Evolutionary conservation across 371 early-diverging fungal species (phyloP), one percentile per base, ranked within the genome.

Genomic region (Mucor indicus): DNA sequence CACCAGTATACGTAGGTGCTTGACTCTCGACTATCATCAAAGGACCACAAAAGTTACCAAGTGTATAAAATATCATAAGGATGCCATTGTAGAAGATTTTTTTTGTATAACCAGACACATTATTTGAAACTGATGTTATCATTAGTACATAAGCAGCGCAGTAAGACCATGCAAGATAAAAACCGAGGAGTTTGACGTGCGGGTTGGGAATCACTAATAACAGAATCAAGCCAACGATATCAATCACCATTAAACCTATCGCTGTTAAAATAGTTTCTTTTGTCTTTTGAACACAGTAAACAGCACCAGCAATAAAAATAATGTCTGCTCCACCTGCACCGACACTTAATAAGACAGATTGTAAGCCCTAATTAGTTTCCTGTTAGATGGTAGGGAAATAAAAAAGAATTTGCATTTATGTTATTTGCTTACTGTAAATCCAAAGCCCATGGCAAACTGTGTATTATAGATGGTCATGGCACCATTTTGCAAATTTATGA

Each of bases 61-160:
- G 9, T 11, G 60, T 66, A 37, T 57, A 60, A 24, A 40, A 60
- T 16, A 65, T 46, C 51, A 62, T 65, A 17, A 62, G 40, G n/a
- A 59, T 41, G 20, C 60, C 60, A 33, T 64, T 39, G 35, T 71
- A 62, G 27, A 61, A 67, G 38, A 67, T 56, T 36, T 67, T 71
- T 36, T 71, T 71, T 7, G 62, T 61, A 24, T 70, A 70, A 2
- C 71, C 71, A 5, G 57, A 48, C 1, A 67, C 62, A 24, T 70
- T 70, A 32, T 50, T 50, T 4, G 50, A 50, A n/a, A 50, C 24
- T 8, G 42, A 40, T 9, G 63, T 54, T 1, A 65, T 32, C 49
- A 66, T 40, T 7, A 66, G 46, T 3, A 70, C 64, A 15, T 62
- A 63, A 1, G 60, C 53, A 9, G 64, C 54, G 25, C 41, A 31